Conservation (phyloP, 2,329 filamentous ascomycete species). For the Stachybotrys chlorohalonatus region DNA sequence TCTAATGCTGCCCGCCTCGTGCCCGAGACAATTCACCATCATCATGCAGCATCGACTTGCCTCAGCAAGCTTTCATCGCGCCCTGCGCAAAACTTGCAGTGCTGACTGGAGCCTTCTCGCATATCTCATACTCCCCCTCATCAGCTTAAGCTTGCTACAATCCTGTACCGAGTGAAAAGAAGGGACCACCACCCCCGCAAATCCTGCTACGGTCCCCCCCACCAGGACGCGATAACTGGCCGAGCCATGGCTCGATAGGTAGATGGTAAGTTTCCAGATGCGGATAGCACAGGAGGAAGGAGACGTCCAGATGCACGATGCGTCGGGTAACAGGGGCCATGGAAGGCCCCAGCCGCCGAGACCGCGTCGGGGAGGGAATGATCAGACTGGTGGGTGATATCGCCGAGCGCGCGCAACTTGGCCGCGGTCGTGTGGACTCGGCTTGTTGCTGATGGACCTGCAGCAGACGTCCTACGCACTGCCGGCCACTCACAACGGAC, state of each 20-base stretch:
- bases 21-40: not conserved
- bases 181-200: not conserved
- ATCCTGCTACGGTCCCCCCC: not conserved
- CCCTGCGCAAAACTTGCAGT: not conserved
- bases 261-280: not conserved
- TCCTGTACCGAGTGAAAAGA: not conserved
- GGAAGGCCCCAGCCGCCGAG: not conserved
- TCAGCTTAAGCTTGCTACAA: not conserved
- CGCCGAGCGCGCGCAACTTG: conserved; percentile 5
- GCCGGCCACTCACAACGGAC: conserved; percentile 2
- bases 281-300: not conserved
- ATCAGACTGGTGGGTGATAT: conserved; percentile 4
- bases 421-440: conserved; percentile 3
- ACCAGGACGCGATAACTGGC: not conserved
- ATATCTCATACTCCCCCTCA: not conserved
- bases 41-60: not conserved
- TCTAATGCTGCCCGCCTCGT: not conserved
- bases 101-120: not conserved
- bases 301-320: not conserved
- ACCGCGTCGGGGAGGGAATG: not conserved
- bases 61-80: not conserved
- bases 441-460: conserved; percentile 4
- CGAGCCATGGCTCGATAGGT: not conserved
- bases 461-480: conserved; percentile 1
- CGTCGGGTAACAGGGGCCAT: not conserved